Conservation (phyloP, 2,329 filamentous ascomycete species). For the Trichoderma sp. region DNA sequence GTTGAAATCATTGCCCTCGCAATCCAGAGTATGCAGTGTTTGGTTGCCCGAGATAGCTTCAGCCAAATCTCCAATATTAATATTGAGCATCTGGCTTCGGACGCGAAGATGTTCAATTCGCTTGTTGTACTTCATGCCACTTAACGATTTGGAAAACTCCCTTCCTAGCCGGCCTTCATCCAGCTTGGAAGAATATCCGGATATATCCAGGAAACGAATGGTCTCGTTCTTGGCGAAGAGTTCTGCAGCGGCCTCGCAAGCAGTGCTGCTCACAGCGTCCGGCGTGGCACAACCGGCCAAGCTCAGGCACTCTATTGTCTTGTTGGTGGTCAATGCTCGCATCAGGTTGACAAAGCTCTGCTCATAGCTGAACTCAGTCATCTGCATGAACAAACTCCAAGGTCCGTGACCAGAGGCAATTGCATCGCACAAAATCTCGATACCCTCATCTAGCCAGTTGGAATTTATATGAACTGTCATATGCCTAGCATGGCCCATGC, state of each 20-base stretch:
- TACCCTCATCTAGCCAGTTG: conserved; percentile 55
- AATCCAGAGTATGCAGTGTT: conserved; percentile 54
- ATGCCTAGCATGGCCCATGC: conserved; percentile 50
- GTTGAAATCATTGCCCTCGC: conserved; percentile 57
- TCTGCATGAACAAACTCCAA: conserved; percentile 53
- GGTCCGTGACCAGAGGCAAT: conserved; percentile 51
- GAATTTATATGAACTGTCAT: conserved; percentile 52
- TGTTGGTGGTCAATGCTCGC: conserved; percentile 51
- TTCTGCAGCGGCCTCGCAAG: conserved; percentile 49
- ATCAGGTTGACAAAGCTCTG: conserved; percentile 53
- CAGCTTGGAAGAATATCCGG: conserved; percentile 58
- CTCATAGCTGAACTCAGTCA: conserved; percentile 59
- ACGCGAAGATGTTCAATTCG: conserved; percentile 53
- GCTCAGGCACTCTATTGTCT: conserved; percentile 53
- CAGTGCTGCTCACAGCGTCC: conserved; percentile 46
- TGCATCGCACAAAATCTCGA: conserved; percentile 51
- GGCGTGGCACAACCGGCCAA: conserved; percentile 56
- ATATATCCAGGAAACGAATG: conserved; percentile 56
- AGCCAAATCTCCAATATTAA: conserved; percentile 55
- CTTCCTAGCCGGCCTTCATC: conserved; percentile 58
- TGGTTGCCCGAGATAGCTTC: conserved; percentile 51
- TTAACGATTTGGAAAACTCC: conserved; percentile 53
- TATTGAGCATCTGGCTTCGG: conserved; percentile 57
- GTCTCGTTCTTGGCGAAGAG: conserved; percentile 55
- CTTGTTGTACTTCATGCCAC: conserved; percentile 47